Percentiles rank a stretch among this genome's conserved stretches.
These are phyloP conservation scores for Cantharellus anzutake DNA, from an alignment of 768 basidiomycete genomes.

Conservation along the genomic window DNA sequence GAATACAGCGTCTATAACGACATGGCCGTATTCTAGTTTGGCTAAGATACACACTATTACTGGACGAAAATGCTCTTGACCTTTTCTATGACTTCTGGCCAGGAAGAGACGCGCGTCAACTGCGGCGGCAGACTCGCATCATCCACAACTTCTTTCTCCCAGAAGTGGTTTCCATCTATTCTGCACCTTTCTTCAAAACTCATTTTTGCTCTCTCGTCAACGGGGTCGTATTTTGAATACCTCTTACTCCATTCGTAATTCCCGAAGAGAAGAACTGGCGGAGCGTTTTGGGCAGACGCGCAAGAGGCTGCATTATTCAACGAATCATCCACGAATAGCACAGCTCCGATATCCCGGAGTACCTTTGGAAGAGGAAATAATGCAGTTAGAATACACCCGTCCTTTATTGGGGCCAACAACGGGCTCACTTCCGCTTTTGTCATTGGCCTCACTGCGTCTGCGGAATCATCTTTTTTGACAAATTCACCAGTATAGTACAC, in stretches of 20 bases:
- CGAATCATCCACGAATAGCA: conserved; percentile 62
- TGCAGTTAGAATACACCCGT: not conserved
- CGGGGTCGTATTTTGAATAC: conserved; percentile 18
- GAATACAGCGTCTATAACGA: too few species aligned
- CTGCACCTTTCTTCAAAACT: conserved; percentile 12
- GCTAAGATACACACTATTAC: too few species aligned
- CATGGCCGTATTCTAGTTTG: too few species aligned
- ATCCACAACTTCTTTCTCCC: conserved; percentile 5
- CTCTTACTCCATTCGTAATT: conserved; percentile 60
- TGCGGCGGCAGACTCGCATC: conserved; percentile 1
- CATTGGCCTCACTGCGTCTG: not conserved
- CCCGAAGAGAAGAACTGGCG: conserved; percentile 53
- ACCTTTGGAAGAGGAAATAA: conserved; percentile 23
- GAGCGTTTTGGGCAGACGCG: conserved; percentile 27
- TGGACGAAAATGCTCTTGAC: not conserved
- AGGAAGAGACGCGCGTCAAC: not conserved
- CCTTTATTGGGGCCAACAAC: not conserved
- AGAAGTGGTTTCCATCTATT: conserved; percentile 10
- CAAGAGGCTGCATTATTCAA: conserved; percentile 56
- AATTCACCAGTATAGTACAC: conserved; percentile 58
- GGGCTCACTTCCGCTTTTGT: not conserved
- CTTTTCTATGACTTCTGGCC: not conserved
- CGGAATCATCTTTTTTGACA: conserved; percentile 17
- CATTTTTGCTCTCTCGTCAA: conserved; percentile 11
- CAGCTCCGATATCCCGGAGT: conserved; percentile 41